Base-by-base conservation (phyloP, 805 yeast genomes). In the Barnettozyma botsteinii region DNA sequence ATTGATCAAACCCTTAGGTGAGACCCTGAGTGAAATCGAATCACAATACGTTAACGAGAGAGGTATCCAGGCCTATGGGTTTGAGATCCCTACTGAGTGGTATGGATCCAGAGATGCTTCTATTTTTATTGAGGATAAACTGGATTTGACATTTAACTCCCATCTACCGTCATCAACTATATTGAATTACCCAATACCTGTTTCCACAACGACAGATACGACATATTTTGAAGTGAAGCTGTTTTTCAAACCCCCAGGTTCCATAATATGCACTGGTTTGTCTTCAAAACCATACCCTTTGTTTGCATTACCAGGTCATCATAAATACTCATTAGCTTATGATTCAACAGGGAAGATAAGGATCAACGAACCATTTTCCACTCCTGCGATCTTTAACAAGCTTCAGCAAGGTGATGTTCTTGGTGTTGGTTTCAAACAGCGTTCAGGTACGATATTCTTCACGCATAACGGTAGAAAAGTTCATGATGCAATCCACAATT, bases 391-490 rank as follows among this genome's bases (percentile, higher is more conserved):
- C n/a, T 56, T 67, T 32, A 70, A 72, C 3, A 55, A 53, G 27
- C 48, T 85, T 31, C 70, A 74, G 20, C 82, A 84, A 52, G 98
- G 97, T 23, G 98, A 93, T 61, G 95, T 91, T 12, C 72, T 93
- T 4, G 98, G 98, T 1, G 78, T 89, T 29, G 98, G 98, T 0
- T 84, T 85, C 56, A 71, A 89, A 41, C 81, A 83, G 15, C 70
- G 86, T 40, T 68, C 85, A 3, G 95, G 96, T 0, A 77, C 95
- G 0, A 70, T 93, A 0, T 91, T 93, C 55, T 91, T 89, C 66
- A 93, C 98, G 0, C 75, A 95, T 49, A 93, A 93, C 55, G 98
- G 98, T 18, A 86, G 86, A 60, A 86, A 85, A 53, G 65, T 91
- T 28, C 70, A 79, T 50, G 97, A 87, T 48, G 73, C 88, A 21